Evolutionary conservation across 768 basidiomycete species (phyloP).

Genomic region (Serendipita vermifera): DNA sequence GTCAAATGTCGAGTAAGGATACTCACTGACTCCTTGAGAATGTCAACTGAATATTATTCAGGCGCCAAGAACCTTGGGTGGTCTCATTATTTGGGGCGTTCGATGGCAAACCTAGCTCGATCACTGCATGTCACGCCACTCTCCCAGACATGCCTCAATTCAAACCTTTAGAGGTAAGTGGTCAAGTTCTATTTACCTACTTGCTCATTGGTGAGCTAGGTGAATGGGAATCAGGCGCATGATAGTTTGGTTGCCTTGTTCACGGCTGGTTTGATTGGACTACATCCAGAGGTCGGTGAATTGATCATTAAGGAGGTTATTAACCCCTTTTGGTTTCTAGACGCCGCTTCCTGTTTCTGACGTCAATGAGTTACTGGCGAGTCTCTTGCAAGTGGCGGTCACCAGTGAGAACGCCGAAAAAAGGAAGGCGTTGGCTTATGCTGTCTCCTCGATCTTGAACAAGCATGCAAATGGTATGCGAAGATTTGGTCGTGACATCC

Average conservation of each 20-base stretch:
- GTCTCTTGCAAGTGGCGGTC: slow-evolving; percentile 27
- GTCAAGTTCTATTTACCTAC: slow-evolving; percentile 10
- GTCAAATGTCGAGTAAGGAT: slow-evolving; percentile 49
- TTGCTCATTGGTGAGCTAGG: too few relatives aligned
- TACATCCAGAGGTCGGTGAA: slow-evolving; percentile 49
- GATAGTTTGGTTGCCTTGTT: slow-evolving; percentile 54
- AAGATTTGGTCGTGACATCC: background rate
- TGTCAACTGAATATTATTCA: slow-evolving; percentile 21
- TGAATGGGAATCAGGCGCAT: too few relatives aligned
- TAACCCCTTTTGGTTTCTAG: slow-evolving; percentile 24
- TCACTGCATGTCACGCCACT: slow-evolving; percentile 46
- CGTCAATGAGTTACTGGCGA: slow-evolving; percentile 38
- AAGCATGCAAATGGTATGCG: slow-evolving; percentile 55
- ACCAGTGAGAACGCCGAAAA: slow-evolving; percentile 19
- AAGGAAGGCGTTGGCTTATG: slow-evolving; percentile 19
- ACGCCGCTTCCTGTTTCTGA: slow-evolving; percentile 38
- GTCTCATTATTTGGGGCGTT: slow-evolving; percentile 41
- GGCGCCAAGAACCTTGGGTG: slow-evolving; percentile 53
- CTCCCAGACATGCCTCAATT: slow-evolving; percentile 31
- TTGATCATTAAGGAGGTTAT: slow-evolving; percentile 7
- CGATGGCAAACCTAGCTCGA: slow-evolving; percentile 36
- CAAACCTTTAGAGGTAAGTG: slow-evolving; percentile 39
- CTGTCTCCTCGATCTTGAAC: slow-evolving; percentile 62
- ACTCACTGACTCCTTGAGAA: background rate
- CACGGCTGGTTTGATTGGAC: slow-evolving; percentile 47